These are phyloP conservation scores for Mortierella sp. DNA, from an alignment of 371 early-diverging fungal genomes.

Conservation along the genomic window DNA sequence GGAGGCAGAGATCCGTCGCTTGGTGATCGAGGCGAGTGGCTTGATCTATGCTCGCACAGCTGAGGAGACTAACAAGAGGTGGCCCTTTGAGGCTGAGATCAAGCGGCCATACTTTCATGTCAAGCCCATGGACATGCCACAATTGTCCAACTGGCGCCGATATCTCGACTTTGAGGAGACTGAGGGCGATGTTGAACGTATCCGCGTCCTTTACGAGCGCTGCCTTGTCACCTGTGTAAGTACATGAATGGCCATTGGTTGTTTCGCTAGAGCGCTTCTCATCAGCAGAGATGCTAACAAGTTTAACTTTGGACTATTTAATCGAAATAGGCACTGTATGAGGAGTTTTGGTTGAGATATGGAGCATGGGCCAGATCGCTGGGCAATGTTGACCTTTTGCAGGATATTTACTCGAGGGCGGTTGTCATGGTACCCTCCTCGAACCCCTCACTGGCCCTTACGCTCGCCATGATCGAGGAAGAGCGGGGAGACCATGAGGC, in stretches of 20 bases:
- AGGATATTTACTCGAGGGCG: conserved; percentile 60
- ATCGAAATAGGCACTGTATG: conserved; percentile 69
- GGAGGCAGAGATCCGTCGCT: conserved; percentile 65
- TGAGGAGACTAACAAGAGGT: conserved; percentile 66
- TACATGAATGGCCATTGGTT: background rate
- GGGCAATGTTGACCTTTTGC: conserved; percentile 51
- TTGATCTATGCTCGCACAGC: conserved; percentile 73
- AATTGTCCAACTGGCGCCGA: conserved; percentile 75
- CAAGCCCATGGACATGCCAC: conserved; percentile 77
- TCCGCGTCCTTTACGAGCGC: conserved; percentile 76
- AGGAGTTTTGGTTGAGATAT: conserved; percentile 79
- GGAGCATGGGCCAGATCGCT: conserved; percentile 61
- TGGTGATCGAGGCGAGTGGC: conserved; percentile 63
- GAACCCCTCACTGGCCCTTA: conserved; percentile 61
- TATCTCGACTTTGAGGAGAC: conserved; percentile 81
- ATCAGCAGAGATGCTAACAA: background rate
- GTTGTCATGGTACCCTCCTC: conserved; percentile 53
- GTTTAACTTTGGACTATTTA: background rate
- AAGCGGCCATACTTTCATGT: conserved; percentile 84
- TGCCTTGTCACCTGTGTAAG: conserved; percentile 81
- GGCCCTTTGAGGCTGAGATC: conserved; percentile 72
- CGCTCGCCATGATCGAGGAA: conserved; percentile 69
- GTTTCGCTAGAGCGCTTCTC: background rate
- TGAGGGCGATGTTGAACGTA: conserved; percentile 64
- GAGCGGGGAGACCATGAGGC: conserved; percentile 63